phyloP scores from a whole-genome alignment of 1,139 yeast genomes.

The Pneumocystis carinii region DNA sequence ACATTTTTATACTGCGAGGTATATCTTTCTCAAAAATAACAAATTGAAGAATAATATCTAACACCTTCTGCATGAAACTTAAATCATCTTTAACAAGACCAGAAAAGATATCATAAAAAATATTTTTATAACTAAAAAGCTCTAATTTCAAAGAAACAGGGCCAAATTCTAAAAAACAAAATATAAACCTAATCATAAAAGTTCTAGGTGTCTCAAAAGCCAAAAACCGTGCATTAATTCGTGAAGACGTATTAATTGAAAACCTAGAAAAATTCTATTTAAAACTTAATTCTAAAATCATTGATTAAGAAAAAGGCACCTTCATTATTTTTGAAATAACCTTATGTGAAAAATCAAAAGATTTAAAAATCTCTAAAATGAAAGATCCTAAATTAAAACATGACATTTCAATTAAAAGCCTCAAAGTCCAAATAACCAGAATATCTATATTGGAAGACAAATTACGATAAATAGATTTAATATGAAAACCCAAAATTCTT shows the following conservation, averaged over 20 bases:
- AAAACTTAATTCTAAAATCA: slow-evolving; percentile 21
- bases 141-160: slow-evolving; percentile 48
- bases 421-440: slow-evolving; percentile 46
- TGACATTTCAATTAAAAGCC: slow-evolving; percentile 40
- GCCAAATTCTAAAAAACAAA: slow-evolving; percentile 35
- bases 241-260: neutral
- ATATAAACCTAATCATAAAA: slow-evolving; percentile 42
- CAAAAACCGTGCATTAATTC: slow-evolving; percentile 21
- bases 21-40: slow-evolving; percentile 48
- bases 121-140: neutral
- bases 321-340: slow-evolving; percentile 31
- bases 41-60: slow-evolving; percentile 34
- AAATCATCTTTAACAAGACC: slow-evolving; percentile 37
- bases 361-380: slow-evolving; percentile 43
- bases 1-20: slow-evolving; percentile 55
- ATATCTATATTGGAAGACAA: slow-evolving; percentile 44
- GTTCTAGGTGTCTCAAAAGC: slow-evolving; percentile 1
- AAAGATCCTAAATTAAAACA: slow-evolving; percentile 35
- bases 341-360: slow-evolving; percentile 58
- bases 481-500: slow-evolving; percentile 40
- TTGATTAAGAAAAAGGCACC: slow-evolving; percentile 20
- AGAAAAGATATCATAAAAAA: neutral
- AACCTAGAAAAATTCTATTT: slow-evolving; percentile 34
- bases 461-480: slow-evolving; percentile 55
- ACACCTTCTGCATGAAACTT: slow-evolving; percentile 29